Base-by-base conservation (phyloP, 176 grass and related monocot species). In the Juncus effusus region DNA sequence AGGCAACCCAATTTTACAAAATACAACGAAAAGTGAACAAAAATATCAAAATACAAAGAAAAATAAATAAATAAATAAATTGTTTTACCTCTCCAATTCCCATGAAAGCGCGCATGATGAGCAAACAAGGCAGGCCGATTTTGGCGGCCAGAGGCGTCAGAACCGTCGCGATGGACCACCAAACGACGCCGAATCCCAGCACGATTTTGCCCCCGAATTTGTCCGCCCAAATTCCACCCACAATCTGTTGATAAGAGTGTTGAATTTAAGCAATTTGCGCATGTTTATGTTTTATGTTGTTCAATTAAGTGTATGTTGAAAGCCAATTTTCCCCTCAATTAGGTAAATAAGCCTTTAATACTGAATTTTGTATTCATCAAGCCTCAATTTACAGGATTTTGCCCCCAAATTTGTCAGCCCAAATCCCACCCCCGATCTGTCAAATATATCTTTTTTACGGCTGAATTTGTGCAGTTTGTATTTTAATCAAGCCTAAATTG, bases 181-280 rank as follows among this genome's bases (percentile, higher is more conserved):
- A 97, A 58, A 97, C 60, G 54, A 97, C 93, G 59, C 93, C 93
- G 68, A 92, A 97, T 36, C 85, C 88, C 38, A 97, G 78, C 10
- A 97, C 93, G 11, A 84, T 10, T 78, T 97, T 97, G 71, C 93
- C 93, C 10, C 93, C 93, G 61, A 92, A 88, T 42, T 75, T 86
- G 58, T 97, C 94, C 7, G 88, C 85, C 85, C 94, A 97, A 64
- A 97, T 97, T 74, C 94, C 94, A 76, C 94, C 94, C 69, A 80
- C 56, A 72, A 97, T 97, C 88, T 97, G 92, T 72, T 76, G 8
- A 2, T 38, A 51, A 16, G 78, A 41, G 54, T 79, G 8, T 41
- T 37, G 10, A 9, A 9, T 47, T 5, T 47, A 5, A 47, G 44
- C 1, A 9, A 47, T 47, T 47, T 28, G 19, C 19, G 19, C 19